A percentile compares a stretch with the other conserved stretches of the same genome.
Conservation (phyloP, 768 basidiomycete species). For the Polyporus arcularius region DNA sequence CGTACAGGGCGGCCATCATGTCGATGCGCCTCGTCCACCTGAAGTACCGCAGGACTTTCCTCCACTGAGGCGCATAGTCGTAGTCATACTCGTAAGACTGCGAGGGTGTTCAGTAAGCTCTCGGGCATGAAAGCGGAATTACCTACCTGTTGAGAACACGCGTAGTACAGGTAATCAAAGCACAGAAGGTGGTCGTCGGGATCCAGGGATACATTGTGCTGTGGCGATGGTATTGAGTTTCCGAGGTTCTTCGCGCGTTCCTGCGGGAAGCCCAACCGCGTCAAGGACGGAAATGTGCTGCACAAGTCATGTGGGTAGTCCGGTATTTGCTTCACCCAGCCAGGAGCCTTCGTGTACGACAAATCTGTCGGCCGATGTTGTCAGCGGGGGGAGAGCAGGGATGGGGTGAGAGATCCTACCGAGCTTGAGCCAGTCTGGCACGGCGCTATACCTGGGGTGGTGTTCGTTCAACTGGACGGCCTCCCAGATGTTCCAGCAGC, state of each 20-base stretch:
- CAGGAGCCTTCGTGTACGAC: slow-evolving; percentile 37
- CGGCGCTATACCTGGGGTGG: slow-evolving; percentile 27
- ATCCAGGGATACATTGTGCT: slow-evolving; percentile 25
- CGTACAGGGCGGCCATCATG: slow-evolving; percentile 31
- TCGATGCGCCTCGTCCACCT: slow-evolving; percentile 36
- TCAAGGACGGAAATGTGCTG: slow-evolving; percentile 35
- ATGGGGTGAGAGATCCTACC: slow-evolving; percentile 24
- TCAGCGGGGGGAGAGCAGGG: slow-evolving; percentile 3
- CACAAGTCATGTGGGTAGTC: slow-evolving; percentile 34
- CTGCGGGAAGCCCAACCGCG: slow-evolving; percentile 35
- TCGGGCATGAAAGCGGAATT: slow-evolving; percentile 1
- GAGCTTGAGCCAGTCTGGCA: slow-evolving; percentile 30
- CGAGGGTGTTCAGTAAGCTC: neutral
- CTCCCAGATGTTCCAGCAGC: slow-evolving; percentile 48
- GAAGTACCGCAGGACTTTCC: slow-evolving; percentile 35
- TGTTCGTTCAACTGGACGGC: slow-evolving; percentile 31
- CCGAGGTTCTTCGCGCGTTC: slow-evolving; percentile 29
- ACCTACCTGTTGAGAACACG: slow-evolving; percentile 34
- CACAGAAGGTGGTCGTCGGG: slow-evolving; percentile 44
- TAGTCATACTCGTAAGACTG: slow-evolving; percentile 33
- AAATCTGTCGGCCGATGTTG: slow-evolving; percentile 29
- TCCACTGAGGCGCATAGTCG: slow-evolving; percentile 38
- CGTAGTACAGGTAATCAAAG: slow-evolving; percentile 43
- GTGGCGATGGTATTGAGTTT: slow-evolving; percentile 28
- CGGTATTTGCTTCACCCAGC: slow-evolving; percentile 33